A percentile compares a stretch with the other conserved stretches of the same genome.
phyloP scores from a whole-genome alignment of 345 rosid genomes.

The Salix dunnii region DNA sequence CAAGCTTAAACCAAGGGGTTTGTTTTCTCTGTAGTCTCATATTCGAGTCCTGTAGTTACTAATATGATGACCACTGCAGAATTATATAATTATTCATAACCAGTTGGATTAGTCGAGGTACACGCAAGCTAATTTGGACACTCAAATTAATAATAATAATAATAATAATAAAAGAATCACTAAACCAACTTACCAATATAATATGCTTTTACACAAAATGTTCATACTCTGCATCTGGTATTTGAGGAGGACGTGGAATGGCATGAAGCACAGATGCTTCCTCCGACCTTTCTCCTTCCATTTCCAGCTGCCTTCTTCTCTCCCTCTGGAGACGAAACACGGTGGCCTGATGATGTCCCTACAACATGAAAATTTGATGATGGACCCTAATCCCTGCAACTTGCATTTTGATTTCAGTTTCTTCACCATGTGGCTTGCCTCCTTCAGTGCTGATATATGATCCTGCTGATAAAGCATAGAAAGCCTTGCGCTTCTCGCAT shows the following conservation, averaged over 20 bases:
- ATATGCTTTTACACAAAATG: background rate
- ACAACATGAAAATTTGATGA: slow-evolving; percentile 12
- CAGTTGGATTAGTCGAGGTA: too few species aligned
- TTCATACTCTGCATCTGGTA: background rate
- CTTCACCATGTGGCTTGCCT: slow-evolving; percentile 7
- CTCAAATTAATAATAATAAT: too few species aligned
- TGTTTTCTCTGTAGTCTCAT: too few species aligned
- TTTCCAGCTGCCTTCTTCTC: slow-evolving; percentile 19
- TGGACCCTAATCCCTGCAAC: slow-evolving; percentile 20
- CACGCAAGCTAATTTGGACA: too few species aligned
- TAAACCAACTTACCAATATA: background rate
- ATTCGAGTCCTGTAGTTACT: too few species aligned
- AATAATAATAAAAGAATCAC: background rate
- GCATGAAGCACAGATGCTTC: slow-evolving; percentile 43
- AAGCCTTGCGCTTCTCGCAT: background rate
- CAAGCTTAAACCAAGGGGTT: too few species aligned
- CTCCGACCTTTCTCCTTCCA: slow-evolving; percentile 24
- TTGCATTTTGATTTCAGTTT: slow-evolving; percentile 12
- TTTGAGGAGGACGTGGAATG: slow-evolving; percentile 25
- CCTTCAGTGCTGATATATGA: slow-evolving; percentile 4
- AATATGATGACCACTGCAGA: too few species aligned
- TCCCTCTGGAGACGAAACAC: background rate
- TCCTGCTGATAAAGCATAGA: slow-evolving; percentile 17
- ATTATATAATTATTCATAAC: rapidly evolving
- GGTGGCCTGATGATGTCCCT: slow-evolving; percentile 16